These are phyloP conservation scores for Copromyces sp. DNA, from an alignment of 495 filamentous ascomycete species.

Conservation along the genomic window DNA sequence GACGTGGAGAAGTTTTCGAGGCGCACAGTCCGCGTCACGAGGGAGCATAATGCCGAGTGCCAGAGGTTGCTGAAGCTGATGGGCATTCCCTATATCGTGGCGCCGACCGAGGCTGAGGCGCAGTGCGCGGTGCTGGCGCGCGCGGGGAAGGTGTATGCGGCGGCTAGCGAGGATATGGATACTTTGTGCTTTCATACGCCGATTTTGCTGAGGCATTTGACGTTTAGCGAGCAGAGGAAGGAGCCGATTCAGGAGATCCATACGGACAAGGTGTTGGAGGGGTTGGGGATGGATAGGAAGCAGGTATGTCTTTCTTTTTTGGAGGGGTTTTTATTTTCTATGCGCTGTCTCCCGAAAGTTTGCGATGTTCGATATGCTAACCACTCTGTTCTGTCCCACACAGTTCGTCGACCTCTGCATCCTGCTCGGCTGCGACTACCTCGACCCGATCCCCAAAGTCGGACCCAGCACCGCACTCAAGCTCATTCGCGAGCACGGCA, in stretches of 20 bases:
- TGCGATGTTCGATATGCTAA: background rate
- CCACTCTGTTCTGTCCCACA: background rate
- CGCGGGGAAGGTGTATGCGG: conserved; percentile 92
- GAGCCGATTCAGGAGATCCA: conserved; percentile 96
- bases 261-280: conserved; percentile 70
- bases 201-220: conserved; percentile 84
- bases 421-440: conserved; percentile 93
- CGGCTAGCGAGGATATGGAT: conserved; percentile 98
- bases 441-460: conserved; percentile 90
- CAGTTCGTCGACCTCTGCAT: conserved; percentile 98
- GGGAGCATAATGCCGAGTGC: conserved; percentile 92
- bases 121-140: conserved; percentile 87
- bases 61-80: conserved; percentile 83
- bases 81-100: conserved; percentile 92
- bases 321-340: background rate
- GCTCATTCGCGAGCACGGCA: conserved; percentile 81
- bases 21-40: conserved; percentile 86
- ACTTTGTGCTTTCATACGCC: conserved; percentile 92
- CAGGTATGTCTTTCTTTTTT: conserved; percentile 43
- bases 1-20: conserved; percentile 98
- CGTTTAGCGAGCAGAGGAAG: conserved; percentile 93
- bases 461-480: conserved; percentile 86
- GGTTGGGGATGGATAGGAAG: conserved; percentile 73
- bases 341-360: background rate
- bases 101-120: conserved; percentile 93